A percentile compares a stretch with the other conserved stretches of the same genome.
Conservation (phyloP, 1,284 basidiomycete genomes). For the Sparassis latifolia region DNA sequence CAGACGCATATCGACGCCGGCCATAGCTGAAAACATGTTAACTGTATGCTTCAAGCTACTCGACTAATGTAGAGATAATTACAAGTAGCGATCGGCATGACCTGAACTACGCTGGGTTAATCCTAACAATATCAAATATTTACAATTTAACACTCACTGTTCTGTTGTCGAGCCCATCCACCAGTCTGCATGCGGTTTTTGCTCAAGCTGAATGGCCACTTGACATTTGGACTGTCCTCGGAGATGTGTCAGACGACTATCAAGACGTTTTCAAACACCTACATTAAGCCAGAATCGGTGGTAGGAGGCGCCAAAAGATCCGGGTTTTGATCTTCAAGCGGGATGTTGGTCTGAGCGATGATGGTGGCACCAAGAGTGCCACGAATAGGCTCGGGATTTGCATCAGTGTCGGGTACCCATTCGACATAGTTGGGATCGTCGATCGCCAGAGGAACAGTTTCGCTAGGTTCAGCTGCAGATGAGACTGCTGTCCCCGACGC, state of each 20-base stretch:
- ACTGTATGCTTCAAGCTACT: background rate
- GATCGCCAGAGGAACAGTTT: constrained; percentile 39
- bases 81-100: constrained; percentile 59
- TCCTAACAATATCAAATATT: no score
- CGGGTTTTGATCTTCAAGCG: constrained; percentile 49
- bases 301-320: constrained; percentile 60
- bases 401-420: constrained; percentile 12
- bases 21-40: constrained; percentile 37
- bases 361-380: constrained; percentile 43
- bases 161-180: constrained; percentile 69
- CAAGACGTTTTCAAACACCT: constrained; percentile 1
- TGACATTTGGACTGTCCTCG: constrained; percentile 43
- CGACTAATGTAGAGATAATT: constrained; percentile 9
- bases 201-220: constrained; percentile 66
- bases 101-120: constrained; percentile 29
- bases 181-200: constrained; percentile 65
- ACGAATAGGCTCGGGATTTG: constrained; percentile 29
- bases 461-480: constrained; percentile 9
- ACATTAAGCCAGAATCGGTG: constrained; percentile 61
- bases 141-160: constrained; percentile 31
- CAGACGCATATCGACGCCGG: constrained; percentile 66
- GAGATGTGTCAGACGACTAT: background rate
- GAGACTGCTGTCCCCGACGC: constrained; percentile 4
- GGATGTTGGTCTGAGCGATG: constrained; percentile 49
- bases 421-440: constrained; percentile 46